These are phyloP conservation scores for Paramecium pentaurelia DNA, from an alignment of 73 alveolate genomes.

Conservation along the genomic window DNA sequence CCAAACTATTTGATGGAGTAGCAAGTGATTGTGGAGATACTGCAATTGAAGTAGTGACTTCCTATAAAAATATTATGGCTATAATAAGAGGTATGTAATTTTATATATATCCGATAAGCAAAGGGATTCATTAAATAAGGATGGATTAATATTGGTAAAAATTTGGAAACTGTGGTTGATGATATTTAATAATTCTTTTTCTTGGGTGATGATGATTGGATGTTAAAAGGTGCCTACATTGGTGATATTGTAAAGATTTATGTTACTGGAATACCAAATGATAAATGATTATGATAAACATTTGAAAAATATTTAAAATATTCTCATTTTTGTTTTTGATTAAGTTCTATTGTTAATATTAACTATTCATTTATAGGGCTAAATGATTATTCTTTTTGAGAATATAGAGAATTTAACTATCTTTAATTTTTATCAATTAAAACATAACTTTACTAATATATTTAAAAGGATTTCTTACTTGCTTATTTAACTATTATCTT, in stretches of 20 bases:
- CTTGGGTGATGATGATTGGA: slow-evolving; percentile 5
- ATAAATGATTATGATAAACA: neutral
- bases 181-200: neutral
- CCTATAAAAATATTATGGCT: neutral
- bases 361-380: neutral
- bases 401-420: no score
- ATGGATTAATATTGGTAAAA: neutral
- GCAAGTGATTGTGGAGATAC: slow-evolving; percentile 11
- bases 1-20: neutral
- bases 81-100: neutral
- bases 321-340: neutral
- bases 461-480: no score
- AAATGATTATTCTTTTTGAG: no score
- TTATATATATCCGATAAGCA: neutral
- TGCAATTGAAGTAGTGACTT: neutral
- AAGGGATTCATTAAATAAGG: neutral
- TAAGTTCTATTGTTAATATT: neutral
- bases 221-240: neutral
- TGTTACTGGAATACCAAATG: slow-evolving; percentile 23
- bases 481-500: no score
- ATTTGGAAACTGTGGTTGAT: neutral
- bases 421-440: no score
- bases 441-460: no score
- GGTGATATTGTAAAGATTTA: slow-evolving; percentile 11
- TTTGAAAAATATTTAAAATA: neutral